A percentile compares a stretch with the other conserved stretches of the same genome.
Conservation (phyloP, 306 rosid species). For the Trifolium pratense region DNA sequence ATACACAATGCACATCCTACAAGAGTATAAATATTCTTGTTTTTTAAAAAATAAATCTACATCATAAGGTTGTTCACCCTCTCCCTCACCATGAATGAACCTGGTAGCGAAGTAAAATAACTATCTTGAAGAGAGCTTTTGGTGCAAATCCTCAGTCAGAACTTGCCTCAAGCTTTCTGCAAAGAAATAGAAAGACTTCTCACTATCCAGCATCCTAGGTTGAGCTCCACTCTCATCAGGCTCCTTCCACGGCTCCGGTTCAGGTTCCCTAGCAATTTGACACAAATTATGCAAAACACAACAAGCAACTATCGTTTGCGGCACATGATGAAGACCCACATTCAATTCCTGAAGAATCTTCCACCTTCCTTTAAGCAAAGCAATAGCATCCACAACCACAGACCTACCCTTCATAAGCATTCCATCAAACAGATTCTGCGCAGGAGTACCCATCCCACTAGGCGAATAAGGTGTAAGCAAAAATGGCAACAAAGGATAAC, state of each 20-base stretch:
- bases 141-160: conserved; percentile 89
- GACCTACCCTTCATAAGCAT: conserved; percentile 97
- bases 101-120: background rate
- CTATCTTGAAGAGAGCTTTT: conserved; percentile 82
- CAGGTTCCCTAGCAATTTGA: conserved; percentile 93
- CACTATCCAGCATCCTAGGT: conserved; percentile 70
- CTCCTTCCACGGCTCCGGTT: conserved; percentile 85
- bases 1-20: conserved; percentile 8
- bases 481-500: conserved; percentile 76
- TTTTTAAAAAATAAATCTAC: background rate
- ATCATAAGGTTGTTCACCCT: conserved; percentile 2
- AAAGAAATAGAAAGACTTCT: conserved; percentile 68
- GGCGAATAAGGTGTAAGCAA: conserved; percentile 76
- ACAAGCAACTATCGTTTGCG: conserved; percentile 90
- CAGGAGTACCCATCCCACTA: conserved; percentile 72
- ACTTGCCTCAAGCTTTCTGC: conserved; percentile 92
- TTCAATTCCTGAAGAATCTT: conserved; percentile 83
- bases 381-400: conserved; percentile 83
- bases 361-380: conserved; percentile 93
- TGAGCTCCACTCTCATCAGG: conserved; percentile 79
- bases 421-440: conserved; percentile 86
- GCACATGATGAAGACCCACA: conserved; percentile 80
- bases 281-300: conserved; percentile 93
- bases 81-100: conserved; percentile 5
- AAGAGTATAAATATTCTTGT: background rate